A percentile compares a stretch with the other conserved stretches of the same genome.
Evolutionary conservation across 108 stramenopile species (phyloP).

Genomic region (Nitzschia inconspicua): DNA sequence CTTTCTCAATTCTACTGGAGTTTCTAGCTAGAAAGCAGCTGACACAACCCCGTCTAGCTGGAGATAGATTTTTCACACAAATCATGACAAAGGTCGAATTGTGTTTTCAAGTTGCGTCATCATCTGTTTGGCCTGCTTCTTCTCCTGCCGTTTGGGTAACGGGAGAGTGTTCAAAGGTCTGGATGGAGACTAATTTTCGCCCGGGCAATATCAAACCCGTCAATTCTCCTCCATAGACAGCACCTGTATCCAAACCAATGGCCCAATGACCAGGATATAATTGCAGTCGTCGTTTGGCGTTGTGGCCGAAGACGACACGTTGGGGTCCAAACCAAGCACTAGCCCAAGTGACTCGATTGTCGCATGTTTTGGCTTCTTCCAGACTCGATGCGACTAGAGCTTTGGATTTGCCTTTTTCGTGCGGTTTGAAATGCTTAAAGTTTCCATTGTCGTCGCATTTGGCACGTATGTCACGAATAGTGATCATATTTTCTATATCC

Average conservation of each 20-base stretch:
- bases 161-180: conserved; percentile 4
- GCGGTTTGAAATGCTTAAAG: conserved; percentile 3
- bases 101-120: neutral
- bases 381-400: neutral
- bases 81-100: too few species aligned
- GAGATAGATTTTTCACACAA: too few species aligned
- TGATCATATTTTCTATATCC: conserved; percentile 44
- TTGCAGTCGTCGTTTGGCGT: conserved; percentile 84
- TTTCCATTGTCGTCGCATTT: neutral
- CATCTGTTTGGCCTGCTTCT: neutral
- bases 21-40: too few species aligned
- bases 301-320: conserved; percentile 88
- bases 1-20: too few species aligned
- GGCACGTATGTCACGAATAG: conserved; percentile 40
- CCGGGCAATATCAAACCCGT: conserved; percentile 80
- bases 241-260: conserved; percentile 89
- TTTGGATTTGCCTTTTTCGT: neutral
- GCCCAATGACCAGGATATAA: conserved; percentile 38
- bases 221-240: conserved; percentile 78
- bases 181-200: conserved; percentile 39
- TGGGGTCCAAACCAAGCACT: conserved; percentile 61
- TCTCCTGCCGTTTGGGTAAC: too few species aligned
- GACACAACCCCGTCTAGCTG: too few species aligned
- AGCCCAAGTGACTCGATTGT: conserved; percentile 43
- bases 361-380: neutral